Conservation (phyloP, 306 rosid species). For the Lathyrus aphaca region DNA sequence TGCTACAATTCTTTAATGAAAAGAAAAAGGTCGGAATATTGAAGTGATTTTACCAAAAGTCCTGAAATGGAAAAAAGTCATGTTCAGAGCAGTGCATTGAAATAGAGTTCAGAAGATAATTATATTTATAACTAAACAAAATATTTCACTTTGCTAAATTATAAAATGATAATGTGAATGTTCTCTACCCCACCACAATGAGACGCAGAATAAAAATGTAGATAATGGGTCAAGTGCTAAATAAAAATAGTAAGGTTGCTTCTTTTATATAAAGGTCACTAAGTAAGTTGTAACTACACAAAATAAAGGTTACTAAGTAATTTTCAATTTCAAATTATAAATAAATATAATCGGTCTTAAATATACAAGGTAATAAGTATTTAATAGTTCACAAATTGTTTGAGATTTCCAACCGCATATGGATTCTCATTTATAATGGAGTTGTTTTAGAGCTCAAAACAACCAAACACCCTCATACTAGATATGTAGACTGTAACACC, state of each 20-base stretch:
- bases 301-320: not conserved
- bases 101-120: too few species aligned
- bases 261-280: conserved; percentile 10
- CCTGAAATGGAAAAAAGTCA: too few species aligned
- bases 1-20: too few species aligned
- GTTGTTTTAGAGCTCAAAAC: not conserved
- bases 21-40: too few species aligned
- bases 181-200: conserved; percentile 1
- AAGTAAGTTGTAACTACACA: too few species aligned
- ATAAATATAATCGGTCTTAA: not conserved
- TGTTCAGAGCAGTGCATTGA: too few species aligned
- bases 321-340: conserved; percentile 3
- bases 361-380: conserved; percentile 11
- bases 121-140: too few species aligned
- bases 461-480: conserved; percentile 8
- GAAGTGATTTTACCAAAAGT: too few species aligned
- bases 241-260: not conserved
- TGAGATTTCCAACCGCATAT: not conserved
- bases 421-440: not conserved
- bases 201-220: not conserved
- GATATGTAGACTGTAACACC: not conserved
- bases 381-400: too few species aligned
- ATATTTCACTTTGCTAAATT: too few species aligned
- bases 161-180: not conserved
- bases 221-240: not conserved